Evolutionary conservation across 2,329 filamentous ascomycete genomes (phyloP), one percentile per base, ranked within the genome.

Genomic region (Colletotrichum musicola): DNA sequence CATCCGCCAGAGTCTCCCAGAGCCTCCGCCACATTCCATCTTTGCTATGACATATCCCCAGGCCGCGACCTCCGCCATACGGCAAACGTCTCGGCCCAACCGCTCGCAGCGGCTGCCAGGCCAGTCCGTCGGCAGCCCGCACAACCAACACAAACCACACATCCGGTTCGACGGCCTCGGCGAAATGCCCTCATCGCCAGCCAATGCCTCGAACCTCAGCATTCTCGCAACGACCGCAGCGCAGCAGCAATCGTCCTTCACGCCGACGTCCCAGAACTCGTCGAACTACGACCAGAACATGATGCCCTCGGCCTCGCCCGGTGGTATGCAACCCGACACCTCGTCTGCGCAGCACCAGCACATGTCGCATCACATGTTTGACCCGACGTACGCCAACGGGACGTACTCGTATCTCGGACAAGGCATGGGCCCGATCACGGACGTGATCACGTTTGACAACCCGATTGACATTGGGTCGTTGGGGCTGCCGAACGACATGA

Each of bases 391-490:
- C 4, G 51, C 64, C 44, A 54, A 65, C 14, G 67, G 42, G 1
- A 67, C 61, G 14, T 72, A 67, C 40, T 70, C 67, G 7, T 73
- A 75, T 6, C 72, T 77, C 1, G 74, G 73, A 5, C 63, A 71
- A 50, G 73, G 71, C 14, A 72, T 74, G 44, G 68, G 76, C 58
- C 20, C 74, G 66, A 25, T 75, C 62, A 80, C 82, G 69, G 81
- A 86, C 54, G 80, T 81, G 71, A 91, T 94, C 80, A 90, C 92
- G 70, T 93, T 95, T 72, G 89, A 93, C 75, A 91, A 89, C 68
- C 92, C 93, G 71, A 89, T 95, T 40, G 92, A 95, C 71, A 91
- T 95, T 83, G 88, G 87, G 25, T 82, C 88, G 4, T 80, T 94
- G 18, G 90, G 89, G 0, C 69, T 85, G 46, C 81, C 82, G 1